phyloP scores from a whole-genome alignment of 768 basidiomycete genomes.

The Ramaria rubella region DNA sequence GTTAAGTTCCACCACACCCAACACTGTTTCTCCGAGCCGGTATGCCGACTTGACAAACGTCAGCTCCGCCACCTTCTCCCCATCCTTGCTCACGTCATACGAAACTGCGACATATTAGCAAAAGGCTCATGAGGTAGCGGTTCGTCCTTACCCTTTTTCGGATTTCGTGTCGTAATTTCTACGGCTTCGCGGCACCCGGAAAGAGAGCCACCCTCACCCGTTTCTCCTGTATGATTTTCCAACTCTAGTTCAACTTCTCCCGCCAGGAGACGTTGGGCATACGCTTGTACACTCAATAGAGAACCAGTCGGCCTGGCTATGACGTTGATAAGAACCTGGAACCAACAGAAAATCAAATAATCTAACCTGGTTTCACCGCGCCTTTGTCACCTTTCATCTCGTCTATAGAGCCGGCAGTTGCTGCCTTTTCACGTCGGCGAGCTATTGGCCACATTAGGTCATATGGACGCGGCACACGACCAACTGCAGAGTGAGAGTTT shows the following conservation, averaged over 20 bases:
- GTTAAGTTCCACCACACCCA: conserved; percentile 86
- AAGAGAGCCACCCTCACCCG: conserved; percentile 40
- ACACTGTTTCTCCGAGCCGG: conserved; percentile 85
- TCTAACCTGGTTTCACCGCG: background rate
- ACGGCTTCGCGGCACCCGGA: conserved; percentile 67
- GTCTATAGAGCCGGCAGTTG: conserved; percentile 24
- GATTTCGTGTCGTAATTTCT: conserved; percentile 83
- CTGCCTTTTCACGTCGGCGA: conserved; percentile 24
- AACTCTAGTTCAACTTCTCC: background rate
- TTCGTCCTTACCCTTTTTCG: conserved; percentile 69
- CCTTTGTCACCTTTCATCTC: conserved; percentile 13
- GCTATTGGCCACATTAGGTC: conserved; percentile 79
- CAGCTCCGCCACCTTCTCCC: conserved; percentile 79
- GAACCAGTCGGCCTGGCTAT: background rate
- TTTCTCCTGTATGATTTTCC: background rate
- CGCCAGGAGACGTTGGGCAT: background rate
- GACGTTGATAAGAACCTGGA: background rate
- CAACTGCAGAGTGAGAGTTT: conserved; percentile 27
- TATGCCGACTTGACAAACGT: conserved; percentile 91
- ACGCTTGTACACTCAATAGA: background rate
- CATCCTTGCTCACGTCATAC: conserved; percentile 94
- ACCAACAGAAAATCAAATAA: background rate
- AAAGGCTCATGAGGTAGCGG: background rate
- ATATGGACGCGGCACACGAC: conserved; percentile 55
- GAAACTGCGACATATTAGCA: conserved; percentile 48